Base-by-base conservation (phyloP, 495 filamentous ascomycete genomes). In the Amphirosellinia nigrospora region DNA sequence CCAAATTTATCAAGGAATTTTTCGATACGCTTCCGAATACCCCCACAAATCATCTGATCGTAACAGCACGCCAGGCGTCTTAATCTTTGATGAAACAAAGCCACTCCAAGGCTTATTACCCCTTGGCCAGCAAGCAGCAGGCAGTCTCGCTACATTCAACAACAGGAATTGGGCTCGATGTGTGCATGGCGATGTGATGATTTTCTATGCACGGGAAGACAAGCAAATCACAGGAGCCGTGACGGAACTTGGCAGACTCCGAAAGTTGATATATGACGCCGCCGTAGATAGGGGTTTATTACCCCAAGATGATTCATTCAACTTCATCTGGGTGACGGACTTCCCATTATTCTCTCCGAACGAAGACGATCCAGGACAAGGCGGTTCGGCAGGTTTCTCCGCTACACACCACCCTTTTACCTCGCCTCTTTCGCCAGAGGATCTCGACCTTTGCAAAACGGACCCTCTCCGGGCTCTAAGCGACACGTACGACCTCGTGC, bases 351-450 rank as follows among this genome's bases (percentile, higher is more conserved):
- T 99, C 82, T 91, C 92, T 0, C 92, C 91, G 0, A 81, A 81
- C 30, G 77, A 81, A 39, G 88, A 86, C 45, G 87, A 88, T 36
- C 92, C 93, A 6, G 94, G 94, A 4, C 95, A 97, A 79, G 91
- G 90, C 36, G 94, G 94, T 21, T 76, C 81, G 13, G 89, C 94
- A 0, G 94, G 94, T 4, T 85, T 98, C 76, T 89, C 89, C 19
- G 90, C 96, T 8, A 98, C 95, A 0, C 96, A 99, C 72, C 96
- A 99, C 78, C 96, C 96, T 1, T 99, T 99, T 79, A 99, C 96
- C 4, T 92, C 96, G 0, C 96, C 96, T 0, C 88, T 91, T 64
- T 86, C 88, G 7, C 72, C 86, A 15, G 81, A 83, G 15, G 96
- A 98, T 75, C 87, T 97, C 34, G 89, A 93, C 52, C 77, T 94